Conservation (phyloP, 83 land plant genomes). For the Larix sibirica region DNA sequence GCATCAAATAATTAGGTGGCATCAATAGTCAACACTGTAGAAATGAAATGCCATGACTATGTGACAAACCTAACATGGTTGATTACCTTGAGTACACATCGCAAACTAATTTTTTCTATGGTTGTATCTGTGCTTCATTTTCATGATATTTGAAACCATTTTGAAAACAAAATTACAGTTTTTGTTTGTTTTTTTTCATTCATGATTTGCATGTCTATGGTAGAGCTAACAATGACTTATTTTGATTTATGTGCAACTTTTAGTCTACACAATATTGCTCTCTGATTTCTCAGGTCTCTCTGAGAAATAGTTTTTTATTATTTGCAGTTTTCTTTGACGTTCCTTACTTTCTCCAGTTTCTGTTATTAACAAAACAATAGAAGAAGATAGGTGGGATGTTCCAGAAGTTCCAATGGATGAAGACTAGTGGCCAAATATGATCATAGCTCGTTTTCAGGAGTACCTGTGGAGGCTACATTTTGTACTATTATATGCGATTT, state of each 20-base stretch:
- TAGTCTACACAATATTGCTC: neutral
- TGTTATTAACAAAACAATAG: conserved; percentile 52
- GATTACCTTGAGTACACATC: no score
- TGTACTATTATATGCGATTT: neutral
- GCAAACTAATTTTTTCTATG: neutral
- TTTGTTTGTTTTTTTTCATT: neutral
- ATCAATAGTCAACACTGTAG: neutral
- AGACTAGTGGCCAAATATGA: conserved; percentile 24
- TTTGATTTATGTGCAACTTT: neutral
- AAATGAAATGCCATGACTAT: neutral
- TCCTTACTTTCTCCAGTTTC: conserved; percentile 40
- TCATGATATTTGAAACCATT: neutral
- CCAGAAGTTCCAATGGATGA: conserved; percentile 80
- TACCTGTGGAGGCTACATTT: neutral
- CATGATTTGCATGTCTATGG: no score
- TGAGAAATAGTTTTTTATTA: neutral
- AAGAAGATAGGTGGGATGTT: conserved; percentile 71
- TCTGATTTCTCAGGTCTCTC: neutral
- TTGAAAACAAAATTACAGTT: neutral
- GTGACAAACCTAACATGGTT: neutral
- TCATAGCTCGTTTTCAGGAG: neutral
- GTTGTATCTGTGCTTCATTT: neutral
- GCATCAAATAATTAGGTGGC: neutral
- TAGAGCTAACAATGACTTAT: neutral
- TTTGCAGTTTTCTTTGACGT: conserved; percentile 43